Base-by-base conservation (phyloP, 768 basidiomycete species). In the Xerocomellus dryophilus region DNA sequence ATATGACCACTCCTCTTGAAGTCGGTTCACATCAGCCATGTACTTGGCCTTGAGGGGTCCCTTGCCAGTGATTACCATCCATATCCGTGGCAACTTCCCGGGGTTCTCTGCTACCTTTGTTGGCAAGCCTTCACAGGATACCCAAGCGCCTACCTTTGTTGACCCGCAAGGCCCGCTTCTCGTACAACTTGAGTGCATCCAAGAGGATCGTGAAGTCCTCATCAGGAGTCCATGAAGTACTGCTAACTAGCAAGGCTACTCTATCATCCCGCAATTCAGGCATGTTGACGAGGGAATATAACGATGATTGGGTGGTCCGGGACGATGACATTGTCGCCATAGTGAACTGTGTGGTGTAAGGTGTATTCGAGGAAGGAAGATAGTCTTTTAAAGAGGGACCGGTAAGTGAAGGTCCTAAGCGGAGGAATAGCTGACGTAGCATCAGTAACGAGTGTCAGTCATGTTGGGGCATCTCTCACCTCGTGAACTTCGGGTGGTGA, bases 141-240 rank as follows among this genome's bases (percentile, higher is more conserved):
- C 41, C 15, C 12, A 34, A 38, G 10, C 12, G 2, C 53, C 8
- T 43, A 56, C 68, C 49, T 53, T 49, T 43, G n/a, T 65, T 65
- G 25, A 69, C 57, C 46, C 68, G 65, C 21, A 64, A 60, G 17
- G 84, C 87, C 21, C 76, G 81, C 14, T 66, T 53, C 60, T 98
- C 86, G 66, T 97, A 98, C 15, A 72, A 39, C 14, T 73, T 67
- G 36, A 99, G 74, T 3, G 93, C 93, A 18, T 82, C 77, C 20
- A 98, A 70, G 17, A 99, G 81, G 47, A 97, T 81, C 9, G 80
- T 73, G 60, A 99, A 98, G 68, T 98, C 94, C 68, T 99, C 97
- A 63, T 99, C 97, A 7, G 92, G 83, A 1, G 97, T 98, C 96
- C 96, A 98, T 15, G 90, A 93, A 1, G 97, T 99, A 60, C 92